Conservation (phyloP, 768 basidiomycete species). For the Lactifluus volemus region DNA sequence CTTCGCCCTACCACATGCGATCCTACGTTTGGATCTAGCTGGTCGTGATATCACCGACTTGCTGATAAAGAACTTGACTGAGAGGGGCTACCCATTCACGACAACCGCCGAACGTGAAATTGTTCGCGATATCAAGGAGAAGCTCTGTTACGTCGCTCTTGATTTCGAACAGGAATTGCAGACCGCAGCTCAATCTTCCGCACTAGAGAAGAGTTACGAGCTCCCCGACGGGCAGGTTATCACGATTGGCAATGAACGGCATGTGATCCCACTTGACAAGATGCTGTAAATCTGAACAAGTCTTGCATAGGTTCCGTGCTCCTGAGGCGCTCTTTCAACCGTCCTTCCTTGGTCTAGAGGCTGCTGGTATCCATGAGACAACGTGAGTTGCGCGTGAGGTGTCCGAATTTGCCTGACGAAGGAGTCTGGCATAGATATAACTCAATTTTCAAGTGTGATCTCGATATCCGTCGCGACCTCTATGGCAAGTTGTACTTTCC, state of each 20-base stretch:
- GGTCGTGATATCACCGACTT: conserved; percentile 87
- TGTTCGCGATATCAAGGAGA: conserved; percentile 92
- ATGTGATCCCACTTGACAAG: not conserved
- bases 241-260: conserved; percentile 66
- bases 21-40: conserved; percentile 84
- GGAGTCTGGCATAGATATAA: conserved; percentile 33
- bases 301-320: conserved; percentile 40
- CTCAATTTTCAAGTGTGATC: conserved; percentile 59
- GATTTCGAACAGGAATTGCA: conserved; percentile 92
- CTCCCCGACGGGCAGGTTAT: conserved; percentile 91
- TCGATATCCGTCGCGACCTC: conserved; percentile 74
- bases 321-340: conserved; percentile 53
- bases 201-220: conserved; percentile 90
- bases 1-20: conserved; percentile 88
- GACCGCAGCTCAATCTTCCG: conserved; percentile 80
- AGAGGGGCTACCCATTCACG: conserved; percentile 91
- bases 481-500: conserved; percentile 80
- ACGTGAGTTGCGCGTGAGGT: conserved; percentile 31
- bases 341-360: conserved; percentile 57
- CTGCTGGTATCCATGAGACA: conserved; percentile 74
- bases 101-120: conserved; percentile 92
- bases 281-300: not conserved
- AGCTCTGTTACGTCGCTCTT: conserved; percentile 88
- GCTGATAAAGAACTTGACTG: conserved; percentile 77
- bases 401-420: not conserved